Base-by-base conservation (phyloP, 148 eudicot species). In the Camellia sinensis region DNA sequence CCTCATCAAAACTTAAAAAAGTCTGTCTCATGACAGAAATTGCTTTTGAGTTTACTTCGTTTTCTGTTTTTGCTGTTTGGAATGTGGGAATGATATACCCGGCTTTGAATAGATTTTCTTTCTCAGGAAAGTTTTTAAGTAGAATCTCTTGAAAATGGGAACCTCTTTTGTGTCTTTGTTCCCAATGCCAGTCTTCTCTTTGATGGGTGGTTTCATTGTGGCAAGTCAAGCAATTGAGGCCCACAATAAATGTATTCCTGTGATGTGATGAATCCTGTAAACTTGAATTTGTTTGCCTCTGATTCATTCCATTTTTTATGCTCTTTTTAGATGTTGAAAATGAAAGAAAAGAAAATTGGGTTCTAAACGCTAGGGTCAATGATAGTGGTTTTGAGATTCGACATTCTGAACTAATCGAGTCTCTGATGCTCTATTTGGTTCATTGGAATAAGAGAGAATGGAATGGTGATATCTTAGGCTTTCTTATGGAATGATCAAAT, bases 11-110 rank as follows among this genome's bases (percentile, higher is more conserved):
- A 40, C 70, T 66, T 63, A 12, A 40, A 65, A 65, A 11, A 1
- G 13, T 22, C 15, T 50, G 61, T 65, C 79, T 50, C 21, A 53
- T 64, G 50, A 67, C 50, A 12, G 62, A 66, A 22, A 18, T 43
- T 15, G 14, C 44, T 37, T 53, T 53, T 6, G 7, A 41, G 71
- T 50, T 29, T 77, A 22, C 18, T 52, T 66, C 52, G 46, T 54
- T 41, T 29, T 40, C 59, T 67, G 44, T 63, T 2, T 14, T 78
- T 17, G 29, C 21, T 45, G 18, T 40, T 56, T 72, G 22, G 75
- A 72, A 72, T 21, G 44, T 72, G 73, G 72, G 48, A 56, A 67
- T 41, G 80, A 67, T 65, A 40, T 1, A 77, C 69, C 79, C 71
- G 50, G 40, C 62, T 40, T 18, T 37, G 60, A 64, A 77, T 11